Base-by-base conservation (phyloP, 2,329 filamentous ascomycete species). In the Huntiella decipiens region DNA sequence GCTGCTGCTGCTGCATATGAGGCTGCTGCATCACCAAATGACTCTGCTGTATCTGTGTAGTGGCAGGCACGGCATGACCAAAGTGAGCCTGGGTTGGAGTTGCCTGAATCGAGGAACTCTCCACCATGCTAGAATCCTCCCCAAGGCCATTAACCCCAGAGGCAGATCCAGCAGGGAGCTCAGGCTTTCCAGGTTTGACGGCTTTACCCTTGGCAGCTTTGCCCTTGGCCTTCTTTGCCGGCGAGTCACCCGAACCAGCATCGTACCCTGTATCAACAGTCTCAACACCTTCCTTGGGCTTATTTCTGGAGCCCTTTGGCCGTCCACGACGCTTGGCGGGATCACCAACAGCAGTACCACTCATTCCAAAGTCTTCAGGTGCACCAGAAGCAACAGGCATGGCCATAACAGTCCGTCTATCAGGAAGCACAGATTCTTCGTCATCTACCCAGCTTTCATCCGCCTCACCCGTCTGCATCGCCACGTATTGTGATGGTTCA, bases 301-400 rank as follows among this genome's bases (percentile, higher is more conserved):
- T 63, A 45, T 63, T 66, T 50, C 63, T 67, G 11, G 66, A 66
- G 0, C 66, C 72, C 52, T 73, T 74, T 5, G 72, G 71, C 13
- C 72, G 62, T 12, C 72, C 71, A 51, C 71, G 63, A 43, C 70
- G 63, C 53, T 66, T 72, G 33, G 56, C 43, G 16, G 56, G 43
- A 16, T 49, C 43, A 19, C 38, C 32, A 19, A 45, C 39, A 13
- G 43, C 36, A 7, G 41, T 45, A 11, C 38, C 19, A 16, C 32
- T 31, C 6, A 28, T 48, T 31, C 50, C 46, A 2, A 45, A 39
- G 32, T 45, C 40, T 15, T 50, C 52, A 4, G 47, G 28, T 3
- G 19, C 17, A 3, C 13, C 10, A 7, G 37, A 54, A 17, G 63
- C 62, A 70, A 63, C 45, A 69, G 62, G n/a, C 17, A 38, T 6